phyloP scores from a whole-genome alignment of 176 grass and related monocot genomes.

The Bromus sterilis region DNA sequence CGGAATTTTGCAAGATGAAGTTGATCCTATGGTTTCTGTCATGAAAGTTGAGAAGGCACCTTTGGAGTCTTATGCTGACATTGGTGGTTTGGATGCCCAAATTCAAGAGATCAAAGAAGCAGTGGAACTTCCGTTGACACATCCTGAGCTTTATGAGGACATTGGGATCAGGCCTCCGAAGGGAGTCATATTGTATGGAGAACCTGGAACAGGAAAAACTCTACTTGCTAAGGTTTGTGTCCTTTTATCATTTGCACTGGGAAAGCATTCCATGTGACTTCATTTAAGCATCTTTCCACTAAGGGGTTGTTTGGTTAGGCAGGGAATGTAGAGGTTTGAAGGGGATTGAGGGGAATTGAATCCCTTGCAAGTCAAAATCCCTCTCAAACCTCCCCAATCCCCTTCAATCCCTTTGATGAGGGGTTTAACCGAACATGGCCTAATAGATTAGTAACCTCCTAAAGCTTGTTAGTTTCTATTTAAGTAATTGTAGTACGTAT shows the following conservation, averaged over 20 bases:
- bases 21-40: conserved; percentile 83
- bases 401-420: too few species aligned
- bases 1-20: conserved; percentile 75
- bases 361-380: too few species aligned
- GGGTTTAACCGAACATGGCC: too few species aligned
- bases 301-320: too few species aligned
- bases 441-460: background rate
- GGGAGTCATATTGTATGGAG: conserved; percentile 77
- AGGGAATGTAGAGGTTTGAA: too few species aligned
- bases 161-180: conserved; percentile 84
- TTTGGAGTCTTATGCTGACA: conserved; percentile 77
- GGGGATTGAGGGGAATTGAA: too few species aligned
- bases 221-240: conserved; percentile 64
- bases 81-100: conserved; percentile 80
- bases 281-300: background rate
- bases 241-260: background rate
- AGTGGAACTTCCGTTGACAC: conserved; percentile 73
- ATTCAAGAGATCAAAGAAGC: conserved; percentile 88
- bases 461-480: background rate
- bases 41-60: conserved; percentile 89
- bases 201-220: conserved; percentile 83
- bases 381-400: too few species aligned
- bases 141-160: conserved; percentile 78
- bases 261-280: background rate
- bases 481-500: background rate